Base-by-base conservation (phyloP, 805 yeast species). In the Candida golubevii region DNA sequence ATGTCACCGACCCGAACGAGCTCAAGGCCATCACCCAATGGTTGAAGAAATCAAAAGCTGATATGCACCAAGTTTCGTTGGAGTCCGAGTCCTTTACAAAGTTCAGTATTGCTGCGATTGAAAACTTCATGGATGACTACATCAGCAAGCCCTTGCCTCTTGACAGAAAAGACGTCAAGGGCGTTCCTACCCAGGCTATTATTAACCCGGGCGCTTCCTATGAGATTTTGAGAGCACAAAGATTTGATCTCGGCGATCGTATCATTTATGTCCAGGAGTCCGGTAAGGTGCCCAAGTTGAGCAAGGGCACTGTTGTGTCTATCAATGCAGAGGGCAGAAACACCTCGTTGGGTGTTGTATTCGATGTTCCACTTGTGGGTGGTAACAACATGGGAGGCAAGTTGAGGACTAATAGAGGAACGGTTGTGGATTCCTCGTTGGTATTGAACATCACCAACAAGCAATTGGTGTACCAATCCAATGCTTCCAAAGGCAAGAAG, bases 241-340 rank as follows among this genome's bases (percentile, higher is more conserved):
- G 73, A 37, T 93, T 93, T 60, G 75, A 77, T 27, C 72, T 93
- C 18, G 99, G 99, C 56, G 97, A 93, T 59, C 78, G 99, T 48
- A 88, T 93, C 28, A 77, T 86, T 23, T 89, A 87, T 53, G 85
- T 88, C 18, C 84, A 85, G 55, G 86, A 83, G 55, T 80, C 86
- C 23, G 98, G 98, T 41, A 88, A 87, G 58, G 96, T 90, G 12
- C 96, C 97, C 26, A 66, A 83, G 45, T 88, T 85, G 59, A 76
- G 87, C 26, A 85, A 85, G 57, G 99, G 99, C 61, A 89, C 97
- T 1, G 95, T 93, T 43, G 84, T 87, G 39, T 83, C 85, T 8
- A 70, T 77, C 44, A 66, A 66, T 23, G 65, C 77, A 4, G 71
- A 79, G 34, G 88, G 87, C 35, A 74, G 79, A 31, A 78, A 82